Percentiles rank a stretch among this genome's conserved stretches.
phyloP scores from a whole-genome alignment of 2,329 filamentous ascomycete genomes.

The Coniochaeta sp. region DNA sequence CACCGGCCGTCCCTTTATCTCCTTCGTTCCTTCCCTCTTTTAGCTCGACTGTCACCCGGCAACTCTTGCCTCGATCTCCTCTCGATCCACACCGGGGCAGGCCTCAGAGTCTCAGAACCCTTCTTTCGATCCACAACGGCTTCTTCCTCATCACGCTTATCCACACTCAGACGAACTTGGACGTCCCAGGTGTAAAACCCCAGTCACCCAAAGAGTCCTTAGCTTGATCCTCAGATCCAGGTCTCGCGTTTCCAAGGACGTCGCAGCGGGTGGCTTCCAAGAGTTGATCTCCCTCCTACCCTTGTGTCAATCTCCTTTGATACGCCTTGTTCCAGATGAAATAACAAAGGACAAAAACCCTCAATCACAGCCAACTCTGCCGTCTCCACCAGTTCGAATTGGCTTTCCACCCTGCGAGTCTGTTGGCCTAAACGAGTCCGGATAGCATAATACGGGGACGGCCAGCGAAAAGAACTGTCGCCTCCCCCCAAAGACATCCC shows the following conservation, averaged over 20 bases:
- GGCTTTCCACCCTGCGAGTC: constrained; percentile 29
- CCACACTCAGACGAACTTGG: background rate
- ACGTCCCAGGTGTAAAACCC: background rate
- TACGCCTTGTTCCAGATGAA: constrained; percentile 36
- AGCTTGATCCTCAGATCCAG: background rate
- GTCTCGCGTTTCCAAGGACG: background rate
- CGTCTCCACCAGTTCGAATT: background rate
- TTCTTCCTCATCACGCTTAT: background rate
- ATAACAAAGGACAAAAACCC: constrained; percentile 29
- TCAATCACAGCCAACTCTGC: constrained; percentile 18
- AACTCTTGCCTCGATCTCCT: constrained; percentile 1
- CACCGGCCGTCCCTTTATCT: background rate
- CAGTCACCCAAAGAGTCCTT: background rate
- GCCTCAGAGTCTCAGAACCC: background rate
- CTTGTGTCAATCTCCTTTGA: constrained; percentile 35
- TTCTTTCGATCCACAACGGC: background rate
- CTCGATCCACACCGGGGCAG: background rate
- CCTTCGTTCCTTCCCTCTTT: background rate
- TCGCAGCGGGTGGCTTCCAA: background rate
- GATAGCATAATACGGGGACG: background rate
- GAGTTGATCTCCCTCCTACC: constrained; percentile 10
- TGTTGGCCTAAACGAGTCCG: constrained; percentile 16
- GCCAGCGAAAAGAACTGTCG: background rate
- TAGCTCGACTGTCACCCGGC: background rate
- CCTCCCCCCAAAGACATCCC: background rate